phyloP scores from a whole-genome alignment of 2,329 filamentous ascomycete genomes.

The Alternaria ventricosa region DNA sequence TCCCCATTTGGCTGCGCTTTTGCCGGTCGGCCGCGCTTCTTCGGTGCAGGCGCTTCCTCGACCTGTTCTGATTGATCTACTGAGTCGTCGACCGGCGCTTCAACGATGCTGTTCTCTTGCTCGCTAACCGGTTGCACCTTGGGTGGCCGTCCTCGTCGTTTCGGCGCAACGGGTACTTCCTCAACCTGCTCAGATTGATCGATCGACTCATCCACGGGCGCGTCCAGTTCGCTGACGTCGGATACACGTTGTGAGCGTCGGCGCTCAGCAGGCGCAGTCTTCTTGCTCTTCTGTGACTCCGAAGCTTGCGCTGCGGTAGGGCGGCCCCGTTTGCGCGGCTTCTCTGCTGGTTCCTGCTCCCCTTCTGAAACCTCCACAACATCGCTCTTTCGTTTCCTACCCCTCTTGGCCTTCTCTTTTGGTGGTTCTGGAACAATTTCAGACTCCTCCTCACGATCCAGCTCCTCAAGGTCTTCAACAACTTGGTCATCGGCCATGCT shows the following conservation, averaged over 20 bases:
- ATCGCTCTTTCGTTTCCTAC: constrained; percentile 41
- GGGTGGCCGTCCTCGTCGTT: constrained; percentile 36
- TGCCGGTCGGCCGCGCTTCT: constrained; percentile 34
- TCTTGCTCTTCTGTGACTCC: constrained; percentile 27
- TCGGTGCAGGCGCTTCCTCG: constrained; percentile 27
- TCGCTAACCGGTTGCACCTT: constrained; percentile 23
- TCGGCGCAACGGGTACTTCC: constrained; percentile 25
- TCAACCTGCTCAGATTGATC: constrained; percentile 34
- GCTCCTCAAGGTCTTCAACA: constrained; percentile 25
- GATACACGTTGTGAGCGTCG: constrained; percentile 39
- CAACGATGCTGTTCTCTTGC: constrained; percentile 12
- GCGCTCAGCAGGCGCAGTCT: constrained; percentile 19
- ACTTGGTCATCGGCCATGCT: constrained; percentile 25
- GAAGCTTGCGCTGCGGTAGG: constrained; percentile 12
- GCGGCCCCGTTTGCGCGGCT: constrained; percentile 28
- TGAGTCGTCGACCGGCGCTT: constrained; percentile 25
- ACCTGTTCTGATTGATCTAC: constrained; percentile 33
- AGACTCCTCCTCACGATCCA: constrained; percentile 38
- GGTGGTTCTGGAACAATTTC: constrained; percentile 33
- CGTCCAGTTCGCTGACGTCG: constrained; percentile 37
- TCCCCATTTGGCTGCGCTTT: constrained; percentile 23
- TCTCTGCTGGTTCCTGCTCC: constrained; percentile 20
- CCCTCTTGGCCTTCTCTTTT: constrained; percentile 33
- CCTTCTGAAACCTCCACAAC: constrained; percentile 22
- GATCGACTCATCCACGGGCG: constrained; percentile 21